Base-by-base conservation (phyloP, 2,329 filamentous ascomycete genomes). In the Exophiala sp. region DNA sequence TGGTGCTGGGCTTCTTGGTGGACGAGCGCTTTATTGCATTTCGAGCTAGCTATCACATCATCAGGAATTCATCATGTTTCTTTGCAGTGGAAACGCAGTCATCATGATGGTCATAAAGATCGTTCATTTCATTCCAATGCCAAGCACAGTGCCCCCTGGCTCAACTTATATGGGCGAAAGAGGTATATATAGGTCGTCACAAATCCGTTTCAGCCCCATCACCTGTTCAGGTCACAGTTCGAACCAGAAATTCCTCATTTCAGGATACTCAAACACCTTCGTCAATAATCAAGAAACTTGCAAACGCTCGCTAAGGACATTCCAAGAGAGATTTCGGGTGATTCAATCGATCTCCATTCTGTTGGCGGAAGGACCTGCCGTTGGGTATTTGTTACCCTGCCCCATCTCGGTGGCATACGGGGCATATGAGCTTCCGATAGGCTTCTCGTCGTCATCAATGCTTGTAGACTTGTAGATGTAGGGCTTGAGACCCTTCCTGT, bases 401-500 rank as follows among this genome's bases (percentile, higher is more conserved):
- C 47, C 47, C 54, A 58, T 60, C 29, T 59, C 54, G 3, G 54
- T 62, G 18, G 59, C 59, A 18, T 58, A 62, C 2, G 54, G 56
- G 6, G 59, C 55, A 44, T 62, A 62, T 14, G 55, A 52, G 36
- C 58, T 58, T 38, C 55, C 55, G 40, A 58, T 61, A 11, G 58
- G 58, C 36, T 61, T 61, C 35, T 61, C 58, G 5, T 61, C 58
- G n/a, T 61, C 58, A 16, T 55, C 55, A 38, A 52, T 40, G 16
- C 12, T 46, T 41, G 47, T 39, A 14, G 51, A 46, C 35, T 59
- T 59, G 50, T 55, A 55, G 33, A 99, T 82, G 69, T 97, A 91
- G 8, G 85, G 85, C 76, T 95, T 96, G 56, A 99, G 78, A 7
- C 94, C 94, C 62, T 86, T 86, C 71, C 87, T 83, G 74, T 97